A percentile compares a stretch with the other conserved stretches of the same genome.
These are phyloP conservation scores for Trichoderma arundinaceum DNA, from an alignment of 2,329 filamentous ascomycete genomes.

Conservation along the genomic window DNA sequence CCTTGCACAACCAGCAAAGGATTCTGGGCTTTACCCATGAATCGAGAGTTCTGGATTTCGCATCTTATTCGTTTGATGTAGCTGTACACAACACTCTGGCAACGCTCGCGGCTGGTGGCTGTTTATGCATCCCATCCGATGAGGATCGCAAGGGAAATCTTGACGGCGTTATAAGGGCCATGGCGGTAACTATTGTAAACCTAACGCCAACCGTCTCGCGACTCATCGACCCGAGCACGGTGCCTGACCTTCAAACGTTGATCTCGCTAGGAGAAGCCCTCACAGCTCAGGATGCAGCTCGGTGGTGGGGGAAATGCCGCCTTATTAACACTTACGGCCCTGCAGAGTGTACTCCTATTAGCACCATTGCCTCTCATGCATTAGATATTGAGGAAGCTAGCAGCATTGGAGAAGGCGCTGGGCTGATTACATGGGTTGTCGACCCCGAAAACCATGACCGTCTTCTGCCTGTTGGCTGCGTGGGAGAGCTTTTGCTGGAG, in stretches of 20 bases:
- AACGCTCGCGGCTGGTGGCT: conserved; percentile 21
- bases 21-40: background rate
- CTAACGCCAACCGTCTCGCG: conserved; percentile 11
- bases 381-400: too few relatives aligned
- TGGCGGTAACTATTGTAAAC: background rate
- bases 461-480: background rate
- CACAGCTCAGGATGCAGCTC: conserved; percentile 16
- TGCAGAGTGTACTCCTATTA: conserved; percentile 31
- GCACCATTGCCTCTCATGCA: too few relatives aligned
- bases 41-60: conserved; percentile 15
- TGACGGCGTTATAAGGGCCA: background rate
- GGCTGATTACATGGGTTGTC: too few relatives aligned
- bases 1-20: too few relatives aligned
- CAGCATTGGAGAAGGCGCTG: too few relatives aligned
- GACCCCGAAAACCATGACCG: too few relatives aligned
- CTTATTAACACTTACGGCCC: conserved; percentile 37
- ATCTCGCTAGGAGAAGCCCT: conserved; percentile 3
- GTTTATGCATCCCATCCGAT: conserved; percentile 30
- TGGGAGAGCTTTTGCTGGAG: conserved; percentile 41
- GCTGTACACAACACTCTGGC: conserved; percentile 7
- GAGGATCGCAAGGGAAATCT: conserved; percentile 6
- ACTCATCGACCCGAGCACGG: background rate
- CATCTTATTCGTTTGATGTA: conserved; percentile 18
- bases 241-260: background rate
- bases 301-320: conserved; percentile 26